phyloP scores from a whole-genome alignment of 805 yeast species.

The Candida cerambycidarum region DNA sequence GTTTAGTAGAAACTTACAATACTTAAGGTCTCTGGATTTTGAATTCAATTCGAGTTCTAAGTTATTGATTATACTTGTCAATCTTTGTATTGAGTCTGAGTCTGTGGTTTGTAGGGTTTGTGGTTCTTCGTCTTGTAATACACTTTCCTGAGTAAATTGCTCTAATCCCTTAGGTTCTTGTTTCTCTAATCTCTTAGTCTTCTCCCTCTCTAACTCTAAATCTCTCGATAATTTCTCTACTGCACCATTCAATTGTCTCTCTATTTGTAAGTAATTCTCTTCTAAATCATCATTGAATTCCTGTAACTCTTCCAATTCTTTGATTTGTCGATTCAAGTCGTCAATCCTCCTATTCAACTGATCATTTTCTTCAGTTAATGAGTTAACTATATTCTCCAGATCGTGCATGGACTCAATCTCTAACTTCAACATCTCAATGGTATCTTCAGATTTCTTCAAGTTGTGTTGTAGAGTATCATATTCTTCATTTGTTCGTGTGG shows the following conservation, averaged over 20 bases:
- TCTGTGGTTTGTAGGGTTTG: background rate
- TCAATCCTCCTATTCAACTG: constrained; percentile 32
- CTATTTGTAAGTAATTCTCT: constrained; percentile 42
- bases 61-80: constrained; percentile 3
- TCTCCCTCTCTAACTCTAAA: constrained; percentile 6
- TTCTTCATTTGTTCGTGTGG: constrained; percentile 20
- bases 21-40: constrained; percentile 12
- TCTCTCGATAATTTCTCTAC: constrained; percentile 25
- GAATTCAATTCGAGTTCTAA: constrained; percentile 3
- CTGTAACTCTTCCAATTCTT: constrained; percentile 50
- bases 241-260: constrained; percentile 42
- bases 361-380: constrained; percentile 36
- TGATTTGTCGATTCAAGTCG: constrained; percentile 34
- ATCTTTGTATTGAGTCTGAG: background rate
- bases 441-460: constrained; percentile 21
- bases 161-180: too few relatives aligned
- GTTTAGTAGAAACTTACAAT: constrained; percentile 2
- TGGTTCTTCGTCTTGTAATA: background rate
- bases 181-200: background rate
- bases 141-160: too few relatives aligned
- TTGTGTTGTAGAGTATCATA: constrained; percentile 32
- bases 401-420: constrained; percentile 35
- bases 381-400: constrained; percentile 36
- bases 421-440: constrained; percentile 26
- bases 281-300: constrained; percentile 52